These are phyloP conservation scores for Coemansia sp. DNA, from an alignment of 371 early-diverging fungal species.

Conservation along the genomic window DNA sequence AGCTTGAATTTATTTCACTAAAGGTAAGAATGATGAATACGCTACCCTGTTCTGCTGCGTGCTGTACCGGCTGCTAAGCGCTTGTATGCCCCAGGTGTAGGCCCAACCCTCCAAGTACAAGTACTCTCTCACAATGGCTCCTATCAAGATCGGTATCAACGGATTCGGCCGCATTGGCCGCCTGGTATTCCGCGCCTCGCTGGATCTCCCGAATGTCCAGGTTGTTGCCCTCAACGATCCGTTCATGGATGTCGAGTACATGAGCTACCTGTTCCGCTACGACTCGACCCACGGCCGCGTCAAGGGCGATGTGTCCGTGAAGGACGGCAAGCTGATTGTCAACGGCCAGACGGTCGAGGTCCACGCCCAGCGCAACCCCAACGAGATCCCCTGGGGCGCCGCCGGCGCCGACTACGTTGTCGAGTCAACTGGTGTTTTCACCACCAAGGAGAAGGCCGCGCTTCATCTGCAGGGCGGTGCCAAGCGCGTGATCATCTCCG, in stretches of 20 bases:
- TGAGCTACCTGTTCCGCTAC: conserved; percentile 96
- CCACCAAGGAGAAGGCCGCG: conserved; percentile 82
- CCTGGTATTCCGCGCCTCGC: conserved; percentile 92
- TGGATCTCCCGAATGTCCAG: conserved; percentile 70
- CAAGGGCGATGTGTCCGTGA: conserved; percentile 71
- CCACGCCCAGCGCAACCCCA: conserved; percentile 73
- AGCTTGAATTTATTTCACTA: not conserved
- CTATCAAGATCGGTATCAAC: conserved; percentile 49
- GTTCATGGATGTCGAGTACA: conserved; percentile 94
- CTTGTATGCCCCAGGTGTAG: not conserved
- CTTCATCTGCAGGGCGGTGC: conserved; percentile 93
- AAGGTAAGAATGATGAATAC: not conserved
- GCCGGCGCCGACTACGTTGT: conserved; percentile 93
- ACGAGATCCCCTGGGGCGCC: conserved; percentile 89
- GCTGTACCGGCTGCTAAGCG: not conserved
- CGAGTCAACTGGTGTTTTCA: conserved; percentile 99
- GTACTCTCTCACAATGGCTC: conserved; percentile 6
- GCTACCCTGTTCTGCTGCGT: not conserved
- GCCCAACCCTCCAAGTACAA: not conserved
- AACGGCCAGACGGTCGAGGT: conserved; percentile 80
- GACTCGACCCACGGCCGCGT: conserved; percentile 97
- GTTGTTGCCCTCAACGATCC: conserved; percentile 99
- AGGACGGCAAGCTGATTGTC: conserved; percentile 83
- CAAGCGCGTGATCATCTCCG: conserved; percentile 98
- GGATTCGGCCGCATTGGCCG: conserved; percentile 99